Evolutionary conservation across 2,329 filamentous ascomycete species (phyloP), one percentile per base, ranked within the genome.

Genomic region (Penicillium sp.): DNA sequence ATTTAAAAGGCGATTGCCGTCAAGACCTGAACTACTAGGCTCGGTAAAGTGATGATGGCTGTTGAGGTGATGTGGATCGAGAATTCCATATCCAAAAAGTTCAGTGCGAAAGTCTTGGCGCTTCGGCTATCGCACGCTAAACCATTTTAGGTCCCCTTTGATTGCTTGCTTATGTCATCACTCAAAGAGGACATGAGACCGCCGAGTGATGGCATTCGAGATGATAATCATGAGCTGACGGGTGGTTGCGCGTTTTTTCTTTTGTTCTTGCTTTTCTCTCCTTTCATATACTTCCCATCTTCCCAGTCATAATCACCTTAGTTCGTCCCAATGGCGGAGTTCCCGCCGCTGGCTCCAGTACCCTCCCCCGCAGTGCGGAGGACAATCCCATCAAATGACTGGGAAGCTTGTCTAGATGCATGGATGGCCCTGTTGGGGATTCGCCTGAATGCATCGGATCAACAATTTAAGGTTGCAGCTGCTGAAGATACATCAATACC

Each of bases 21-120:
- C 89, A 91, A 84, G 89, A 92, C 89, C 90, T 89, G 88, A 89
- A 89, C 86, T 82, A 77, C 77, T 70, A 74, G 84, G 87, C 86
- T 82, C 88, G 87, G 88, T 87, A 89, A 90, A 83, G 88, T 91
- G 88, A 90, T 89, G 87, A 89, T 73, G 70, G 72, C 70, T 65
- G 70, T 62, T 68, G 61, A 57, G 49, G 57, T 60, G 45, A 51
- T 66, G 58, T 63, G 62, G 61, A 63, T 62, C 55, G 61, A 62
- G 49, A 63, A 64, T 53, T 57, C 42, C 49, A 57, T 33, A 51
- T 63, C 55, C 62, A 60, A 63, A 60, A 58, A 58, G 42, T 66
- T 71, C 66, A 63, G 69, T 66, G 66, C 58, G 65, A 58, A 64
- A 66, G 61, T 62, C 71, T 73, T 74, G 71, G 72, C 71, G 57